Evolutionary conservation across 495 filamentous ascomycete species (phyloP).

Genomic region (Aspergillus steynii): DNA sequence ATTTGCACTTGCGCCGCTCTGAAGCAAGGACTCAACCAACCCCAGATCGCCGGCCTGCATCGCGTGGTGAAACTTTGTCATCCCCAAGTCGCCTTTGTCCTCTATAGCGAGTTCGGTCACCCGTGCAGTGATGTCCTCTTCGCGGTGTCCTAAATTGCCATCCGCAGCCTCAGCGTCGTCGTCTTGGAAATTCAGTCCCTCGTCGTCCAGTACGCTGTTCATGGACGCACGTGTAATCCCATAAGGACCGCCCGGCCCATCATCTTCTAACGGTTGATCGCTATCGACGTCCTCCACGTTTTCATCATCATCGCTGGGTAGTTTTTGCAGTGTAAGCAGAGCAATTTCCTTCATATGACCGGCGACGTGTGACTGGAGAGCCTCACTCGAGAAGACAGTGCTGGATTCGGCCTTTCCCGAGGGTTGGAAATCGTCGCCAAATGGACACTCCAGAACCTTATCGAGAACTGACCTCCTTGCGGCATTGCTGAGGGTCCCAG

Average conservation of each 20-base stretch:
- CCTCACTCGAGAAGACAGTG: constrained; percentile 30
- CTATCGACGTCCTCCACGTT: constrained; percentile 26
- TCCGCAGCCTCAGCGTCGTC: constrained; percentile 22
- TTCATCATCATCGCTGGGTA: constrained; percentile 30
- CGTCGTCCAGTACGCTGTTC: constrained; percentile 34
- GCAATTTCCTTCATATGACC: constrained; percentile 37
- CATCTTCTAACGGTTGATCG: constrained; percentile 30
- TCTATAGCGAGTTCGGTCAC: constrained; percentile 28
- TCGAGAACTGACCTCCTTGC: constrained; percentile 28
- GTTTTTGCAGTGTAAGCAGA: constrained; percentile 34
- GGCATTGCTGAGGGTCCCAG: constrained; percentile 26
- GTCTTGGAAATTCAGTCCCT: constrained; percentile 29
- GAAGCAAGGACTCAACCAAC: constrained; percentile 27
- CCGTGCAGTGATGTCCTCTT: constrained; percentile 24
- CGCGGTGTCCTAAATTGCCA: constrained; percentile 18
- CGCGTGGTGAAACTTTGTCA: constrained; percentile 33
- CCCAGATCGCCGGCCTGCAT: constrained; percentile 23
- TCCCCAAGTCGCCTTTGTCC: constrained; percentile 28
- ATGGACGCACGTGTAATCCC: constrained; percentile 27
- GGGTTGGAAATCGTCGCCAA: constrained; percentile 32
- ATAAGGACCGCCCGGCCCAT: constrained; percentile 13
- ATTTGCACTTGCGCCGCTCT: constrained; percentile 23
- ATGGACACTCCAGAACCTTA: constrained; percentile 30
- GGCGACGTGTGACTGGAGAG: constrained; percentile 33
- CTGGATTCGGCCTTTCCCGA: constrained; percentile 25